Percentiles rank a stretch among this genome's conserved stretches.
Evolutionary conservation across 2,329 filamentous ascomycete genomes (phyloP).

Genomic region (Hymenotorrendiella dingleyae): DNA sequence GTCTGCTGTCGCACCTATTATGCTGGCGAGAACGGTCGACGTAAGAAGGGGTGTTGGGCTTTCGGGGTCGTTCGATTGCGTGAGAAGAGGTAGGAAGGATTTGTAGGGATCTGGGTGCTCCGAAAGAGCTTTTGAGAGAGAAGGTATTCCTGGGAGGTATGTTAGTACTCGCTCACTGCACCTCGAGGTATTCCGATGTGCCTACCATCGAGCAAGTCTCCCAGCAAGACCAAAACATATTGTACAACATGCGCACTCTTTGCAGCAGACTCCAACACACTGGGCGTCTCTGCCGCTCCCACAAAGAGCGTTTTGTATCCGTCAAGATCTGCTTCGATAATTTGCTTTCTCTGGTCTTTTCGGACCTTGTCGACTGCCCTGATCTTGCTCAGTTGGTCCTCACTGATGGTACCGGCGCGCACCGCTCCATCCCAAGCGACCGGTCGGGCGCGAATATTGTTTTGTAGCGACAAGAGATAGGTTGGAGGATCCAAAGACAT

Average conservation of each 20-base stretch:
- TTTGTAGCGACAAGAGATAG: conserved; percentile 83
- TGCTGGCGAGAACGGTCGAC: conserved; percentile 75
- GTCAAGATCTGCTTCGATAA: conserved; percentile 71
- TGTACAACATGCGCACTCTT: conserved; percentile 88
- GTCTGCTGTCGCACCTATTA: conserved; percentile 61
- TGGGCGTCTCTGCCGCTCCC: conserved; percentile 61
- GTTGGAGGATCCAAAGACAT: conserved; percentile 93
- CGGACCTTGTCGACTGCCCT: conserved; percentile 94
- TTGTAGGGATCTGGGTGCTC: conserved; percentile 72
- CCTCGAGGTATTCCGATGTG: conserved; percentile 7
- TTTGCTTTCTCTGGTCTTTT: conserved; percentile 81
- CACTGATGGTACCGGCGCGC: conserved; percentile 86
- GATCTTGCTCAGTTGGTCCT: conserved; percentile 91
- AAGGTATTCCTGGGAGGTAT: conserved; percentile 61
- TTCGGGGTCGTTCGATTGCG: conserved; percentile 65
- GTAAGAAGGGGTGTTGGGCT: conserved; percentile 86
- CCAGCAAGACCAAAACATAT: conserved; percentile 85
- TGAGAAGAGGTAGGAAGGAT: conserved; percentile 76
- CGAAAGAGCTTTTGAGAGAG: conserved; percentile 70
- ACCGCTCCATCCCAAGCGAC: conserved; percentile 98
- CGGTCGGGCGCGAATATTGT: conserved; percentile 91
- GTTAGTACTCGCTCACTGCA: conserved; percentile 4
- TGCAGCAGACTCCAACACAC: conserved; percentile 76
- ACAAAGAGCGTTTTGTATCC: conserved; percentile 78
- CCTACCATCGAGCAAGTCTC: conserved; percentile 80